These are phyloP conservation scores for Penstemon davidsonii DNA, from an alignment of 257 asterid genomes.

Conservation along the genomic window DNA sequence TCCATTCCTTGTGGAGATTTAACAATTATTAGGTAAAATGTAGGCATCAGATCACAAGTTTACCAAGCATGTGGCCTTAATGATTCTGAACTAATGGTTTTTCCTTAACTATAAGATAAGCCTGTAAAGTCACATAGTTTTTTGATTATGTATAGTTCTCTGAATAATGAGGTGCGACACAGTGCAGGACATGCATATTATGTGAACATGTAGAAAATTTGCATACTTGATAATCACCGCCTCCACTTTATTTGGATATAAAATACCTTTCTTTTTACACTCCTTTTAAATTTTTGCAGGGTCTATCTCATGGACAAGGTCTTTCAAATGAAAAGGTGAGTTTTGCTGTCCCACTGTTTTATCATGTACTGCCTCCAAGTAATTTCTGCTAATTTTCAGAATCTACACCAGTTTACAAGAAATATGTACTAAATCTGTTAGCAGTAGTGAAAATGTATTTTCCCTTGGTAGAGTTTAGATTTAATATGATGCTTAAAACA, in stretches of 20 bases:
- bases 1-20: neutral
- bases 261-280: conserved; percentile 15
- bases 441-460: neutral
- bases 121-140: conserved; percentile 11
- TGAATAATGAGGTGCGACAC: conserved; percentile 14
- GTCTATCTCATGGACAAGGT: conserved; percentile 49
- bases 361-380: neutral
- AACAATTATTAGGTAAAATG: neutral
- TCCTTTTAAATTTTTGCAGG: conserved; percentile 53
- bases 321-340: conserved; percentile 69
- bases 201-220: conserved; percentile 5
- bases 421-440: neutral
- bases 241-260: conserved; percentile 11
- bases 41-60: neutral
- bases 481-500: neutral
- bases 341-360: neutral
- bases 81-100: conserved; percentile 15
- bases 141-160: conserved; percentile 8
- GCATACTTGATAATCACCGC: conserved; percentile 7
- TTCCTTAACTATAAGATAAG: conserved; percentile 2
- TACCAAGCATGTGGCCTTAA: neutral
- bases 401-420: neutral
- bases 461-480: conserved; percentile 1
- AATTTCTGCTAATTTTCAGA: conserved; percentile 12
- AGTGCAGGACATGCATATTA: conserved; percentile 11